Evolutionary conservation across 1,139 yeast genomes (phyloP), one percentile per base, ranked within the genome.

Genomic region (Hemisphaericaspora xylofermentans): DNA sequence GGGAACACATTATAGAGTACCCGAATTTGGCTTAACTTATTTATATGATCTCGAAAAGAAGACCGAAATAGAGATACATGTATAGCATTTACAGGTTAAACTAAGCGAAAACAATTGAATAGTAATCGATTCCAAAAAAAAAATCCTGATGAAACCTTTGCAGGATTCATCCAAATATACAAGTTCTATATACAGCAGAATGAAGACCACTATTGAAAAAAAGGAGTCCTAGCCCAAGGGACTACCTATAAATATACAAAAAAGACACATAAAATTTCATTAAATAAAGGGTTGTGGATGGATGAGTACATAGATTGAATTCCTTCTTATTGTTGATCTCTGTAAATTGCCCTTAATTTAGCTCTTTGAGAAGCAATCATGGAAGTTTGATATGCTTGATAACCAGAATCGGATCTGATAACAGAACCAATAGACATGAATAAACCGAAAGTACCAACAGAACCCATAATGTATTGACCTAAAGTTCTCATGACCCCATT

Each of bases 401-500:
- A 69, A 13, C 83, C 64, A 3, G 73, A 50, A 43, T 72, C 97
- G 35, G 95, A 86, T 70, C 98, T 82, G 52, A 91, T 91, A 24
- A 91, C 94, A 12, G 94, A 84, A 29, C 97, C 96, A 54, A 89
- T 84, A 35, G 95, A 86, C 98, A 93, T 91, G 63, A 93, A 89
- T 58, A 91, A 77, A 21, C 96, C 96, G 64, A 94, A 93, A 12
- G 97, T 93, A 38, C 95, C 97, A 12, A 95, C 97, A 5, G 97
- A 88, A 41, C 98, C 98, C 63, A 88, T 83, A 67, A 94, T 91
- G 66, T 89, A 93, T 67, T 91, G 96, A 41, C 98, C 98, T 57
- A 94, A 71, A 6, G 97, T 91, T 69, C 96, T 84, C 83, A 93
- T 85, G 46, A 88, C 88, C 43, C 99, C 99, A 58, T 88, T 87